Evolutionary conservation across 1,139 yeast genomes (phyloP).

Genomic region (Blastobotrys raffinosifermentans): DNA sequence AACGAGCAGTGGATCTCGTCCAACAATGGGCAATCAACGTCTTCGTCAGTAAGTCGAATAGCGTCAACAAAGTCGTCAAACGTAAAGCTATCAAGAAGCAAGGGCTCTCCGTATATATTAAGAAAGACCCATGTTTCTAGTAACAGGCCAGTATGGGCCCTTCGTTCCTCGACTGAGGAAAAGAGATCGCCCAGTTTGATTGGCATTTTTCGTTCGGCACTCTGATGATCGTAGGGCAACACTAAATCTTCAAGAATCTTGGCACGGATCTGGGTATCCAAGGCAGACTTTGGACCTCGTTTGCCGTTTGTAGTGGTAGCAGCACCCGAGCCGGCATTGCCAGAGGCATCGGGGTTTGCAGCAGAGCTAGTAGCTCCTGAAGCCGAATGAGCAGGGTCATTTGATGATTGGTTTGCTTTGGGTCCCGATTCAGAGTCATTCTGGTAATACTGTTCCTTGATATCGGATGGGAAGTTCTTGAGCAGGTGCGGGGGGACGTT

Average conservation of each 20-base stretch:
- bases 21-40: constrained; percentile 48
- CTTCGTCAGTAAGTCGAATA: constrained; percentile 44
- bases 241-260: constrained; percentile 23
- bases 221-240: constrained; percentile 13
- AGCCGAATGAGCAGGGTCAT: background rate
- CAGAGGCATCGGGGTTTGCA: background rate
- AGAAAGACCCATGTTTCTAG: constrained; percentile 71
- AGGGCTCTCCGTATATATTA: constrained; percentile 61
- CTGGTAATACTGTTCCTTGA: no score
- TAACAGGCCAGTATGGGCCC: constrained; percentile 22
- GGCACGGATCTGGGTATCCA: constrained; percentile 11
- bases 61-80: constrained; percentile 73
- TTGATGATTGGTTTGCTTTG: background rate
- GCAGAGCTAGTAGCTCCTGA: background rate
- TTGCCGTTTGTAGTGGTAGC: constrained; percentile 2
- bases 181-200: constrained; percentile 7
- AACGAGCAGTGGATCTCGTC: constrained; percentile 69
- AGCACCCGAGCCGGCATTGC: constrained; percentile 1
- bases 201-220: constrained; percentile 3
- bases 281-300: constrained; percentile 3
- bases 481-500: constrained; percentile 30
- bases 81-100: constrained; percentile 64
- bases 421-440: background rate
- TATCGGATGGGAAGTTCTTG: constrained; percentile 10
- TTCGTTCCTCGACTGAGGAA: constrained; percentile 6